phyloP scores from a whole-genome alignment of 495 filamentous ascomycete genomes.

The Hypoxylon intermedium region DNA sequence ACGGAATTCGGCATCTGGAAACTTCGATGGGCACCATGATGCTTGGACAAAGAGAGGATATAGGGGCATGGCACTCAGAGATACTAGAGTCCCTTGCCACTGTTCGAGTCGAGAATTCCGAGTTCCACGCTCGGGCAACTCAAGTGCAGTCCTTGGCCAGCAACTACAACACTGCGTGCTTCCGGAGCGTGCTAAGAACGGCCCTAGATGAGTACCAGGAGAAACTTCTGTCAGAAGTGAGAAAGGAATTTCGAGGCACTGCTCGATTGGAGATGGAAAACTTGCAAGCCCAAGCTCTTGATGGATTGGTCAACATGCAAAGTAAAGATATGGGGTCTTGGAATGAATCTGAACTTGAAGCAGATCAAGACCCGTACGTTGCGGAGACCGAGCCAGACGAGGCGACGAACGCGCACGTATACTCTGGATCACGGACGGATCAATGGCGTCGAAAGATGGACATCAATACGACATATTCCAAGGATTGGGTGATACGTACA shows the following conservation, averaged over 20 bases:
- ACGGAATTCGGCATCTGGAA: background rate
- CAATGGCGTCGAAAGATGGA: background rate
- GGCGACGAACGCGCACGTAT: too few relatives aligned
- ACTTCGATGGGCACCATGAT: background rate
- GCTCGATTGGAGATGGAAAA: background rate
- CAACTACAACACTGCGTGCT: background rate
- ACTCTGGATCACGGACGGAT: background rate
- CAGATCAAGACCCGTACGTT: background rate
- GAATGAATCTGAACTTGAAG: background rate
- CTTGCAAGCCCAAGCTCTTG: background rate
- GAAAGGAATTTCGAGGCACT: slow-evolving; percentile 1
- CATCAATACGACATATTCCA: background rate
- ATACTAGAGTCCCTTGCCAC: background rate
- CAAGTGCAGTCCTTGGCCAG: background rate
- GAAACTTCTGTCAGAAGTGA: background rate
- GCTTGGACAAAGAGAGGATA: background rate
- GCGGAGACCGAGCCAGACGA: background rate
- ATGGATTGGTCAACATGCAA: background rate
- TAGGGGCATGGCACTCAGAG: background rate
- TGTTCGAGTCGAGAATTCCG: background rate
- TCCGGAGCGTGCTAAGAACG: background rate
- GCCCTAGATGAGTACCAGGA: background rate
- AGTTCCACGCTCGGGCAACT: background rate
- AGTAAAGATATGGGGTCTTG: background rate
- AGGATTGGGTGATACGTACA: background rate